Base-by-base conservation (phyloP, 331 rosid species). In the Stylosanthes scabra region DNA sequence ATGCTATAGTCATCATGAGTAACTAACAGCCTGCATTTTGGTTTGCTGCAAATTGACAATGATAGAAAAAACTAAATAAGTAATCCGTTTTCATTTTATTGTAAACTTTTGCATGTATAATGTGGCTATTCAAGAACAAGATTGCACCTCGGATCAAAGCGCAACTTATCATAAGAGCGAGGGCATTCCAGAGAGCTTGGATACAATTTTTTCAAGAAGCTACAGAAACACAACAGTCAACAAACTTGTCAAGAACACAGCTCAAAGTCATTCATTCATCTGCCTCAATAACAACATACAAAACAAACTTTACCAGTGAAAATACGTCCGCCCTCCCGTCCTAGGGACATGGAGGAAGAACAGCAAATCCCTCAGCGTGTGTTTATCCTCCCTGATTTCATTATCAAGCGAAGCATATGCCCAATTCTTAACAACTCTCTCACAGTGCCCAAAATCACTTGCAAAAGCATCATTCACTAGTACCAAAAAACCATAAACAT, bases 1-100 rank as follows among this genome's bases (percentile, higher is more conserved):
- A 95, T 80, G 83, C 99, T 92, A 81, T 88, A 92, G 84, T 92
- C 99, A 83, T 95, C 96, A 83, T 95, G 98, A 11, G 96, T 95
- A 75, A 83, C 93, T 83, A 95, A 82, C 83, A 95, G 83, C 71
- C 92, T 86, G 84, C 99, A 95, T 61, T 87, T 83, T 34, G 78
- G 68, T 72, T 92, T 90, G 77, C 99, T 95, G 90, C 88, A 77
- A 74, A 64, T 29, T 52, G 13, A 76, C 6, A 16, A 61, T 68
- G 50, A 66, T 14, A 78, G 59, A 63, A 75, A 41, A 16, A 46
- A 74, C 31, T 41, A 70, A 55, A 76, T 70, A 60, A 81, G 60
- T 7, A 66, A 74, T 29, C 11, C 20, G 44, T 39, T 29, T 45
- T 31, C 13, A 69, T 59, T 76, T 50, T 9, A 11, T 2, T 12